phyloP scores from a whole-genome alignment of 768 basidiomycete species.

The Mycena metata region DNA sequence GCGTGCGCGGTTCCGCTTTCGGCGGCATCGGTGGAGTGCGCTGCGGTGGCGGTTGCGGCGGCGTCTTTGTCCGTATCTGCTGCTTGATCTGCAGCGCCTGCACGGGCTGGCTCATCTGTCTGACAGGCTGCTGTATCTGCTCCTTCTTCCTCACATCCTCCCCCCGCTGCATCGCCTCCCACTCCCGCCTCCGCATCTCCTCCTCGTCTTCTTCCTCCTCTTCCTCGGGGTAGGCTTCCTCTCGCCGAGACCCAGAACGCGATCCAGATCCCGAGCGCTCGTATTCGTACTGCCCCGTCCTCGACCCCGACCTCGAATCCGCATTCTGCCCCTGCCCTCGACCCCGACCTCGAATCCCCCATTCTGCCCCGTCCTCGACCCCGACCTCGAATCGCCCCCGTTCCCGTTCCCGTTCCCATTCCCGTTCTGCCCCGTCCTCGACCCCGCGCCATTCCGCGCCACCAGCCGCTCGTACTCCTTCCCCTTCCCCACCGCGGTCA shows the following conservation, averaged over 20 bases:
- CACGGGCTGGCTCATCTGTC: background rate
- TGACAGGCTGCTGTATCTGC: background rate
- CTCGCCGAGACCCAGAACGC: no score
- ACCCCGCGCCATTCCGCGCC: background rate
- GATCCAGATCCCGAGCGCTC: no score
- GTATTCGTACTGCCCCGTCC: no score
- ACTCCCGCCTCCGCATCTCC: constrained; percentile 27
- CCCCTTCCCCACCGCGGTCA: background rate
- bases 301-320: no score
- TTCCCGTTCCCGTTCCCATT: no score
- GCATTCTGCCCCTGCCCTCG: no score
- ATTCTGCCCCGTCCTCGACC: no score
- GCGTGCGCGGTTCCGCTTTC: constrained; percentile 9
- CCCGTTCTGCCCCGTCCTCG: no score
- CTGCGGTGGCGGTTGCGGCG: background rate
- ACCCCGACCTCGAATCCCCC: no score
- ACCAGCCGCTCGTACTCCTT: background rate
- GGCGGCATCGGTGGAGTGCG: background rate
- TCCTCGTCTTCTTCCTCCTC: constrained; percentile 28
- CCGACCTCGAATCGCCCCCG: no score
- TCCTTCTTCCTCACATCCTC: background rate
- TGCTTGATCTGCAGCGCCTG: background rate
- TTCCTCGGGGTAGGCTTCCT: background rate
- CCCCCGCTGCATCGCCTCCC: constrained; percentile 37
- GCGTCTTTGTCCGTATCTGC: background rate